phyloP scores from a whole-genome alignment of 2,329 filamentous ascomycete genomes.

The Colletotrichum sp. region DNA sequence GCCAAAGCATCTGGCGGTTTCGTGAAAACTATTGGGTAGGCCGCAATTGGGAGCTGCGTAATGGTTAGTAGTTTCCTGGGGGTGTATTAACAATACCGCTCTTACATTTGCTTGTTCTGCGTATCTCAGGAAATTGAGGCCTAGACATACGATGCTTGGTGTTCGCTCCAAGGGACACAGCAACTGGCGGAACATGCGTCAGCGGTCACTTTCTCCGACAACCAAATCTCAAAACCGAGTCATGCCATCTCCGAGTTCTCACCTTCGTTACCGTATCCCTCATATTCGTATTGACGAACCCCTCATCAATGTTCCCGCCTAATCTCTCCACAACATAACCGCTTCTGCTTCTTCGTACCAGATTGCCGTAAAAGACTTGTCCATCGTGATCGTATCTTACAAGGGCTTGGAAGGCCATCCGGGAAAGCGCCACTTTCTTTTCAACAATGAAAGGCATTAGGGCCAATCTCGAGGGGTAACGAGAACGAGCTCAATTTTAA shows the following conservation, averaged over 20 bases:
- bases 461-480: neutral
- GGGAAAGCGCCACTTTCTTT: neutral
- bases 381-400: slow-evolving; percentile 2
- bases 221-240: neutral
- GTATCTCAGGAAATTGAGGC: slow-evolving; percentile 30
- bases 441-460: slow-evolving; percentile 1
- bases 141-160: slow-evolving; percentile 29
- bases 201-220: neutral
- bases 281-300: neutral
- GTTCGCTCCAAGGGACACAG: slow-evolving; percentile 17
- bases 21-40: slow-evolving; percentile 23
- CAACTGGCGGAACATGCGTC: neutral
- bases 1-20: slow-evolving; percentile 24
- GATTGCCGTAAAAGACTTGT: neutral
- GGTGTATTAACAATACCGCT: neutral
- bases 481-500: neutral
- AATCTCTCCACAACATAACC: neutral
- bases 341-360: neutral
- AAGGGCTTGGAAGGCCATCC: slow-evolving; percentile 1
- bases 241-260: neutral
- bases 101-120: slow-evolving; percentile 27
- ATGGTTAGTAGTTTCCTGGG: neutral
- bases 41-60: slow-evolving; percentile 10
- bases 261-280: neutral
- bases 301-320: neutral